These are phyloP conservation scores for Ilyonectria destructans DNA, from an alignment of 2,329 filamentous ascomycete genomes.

Conservation along the genomic window DNA sequence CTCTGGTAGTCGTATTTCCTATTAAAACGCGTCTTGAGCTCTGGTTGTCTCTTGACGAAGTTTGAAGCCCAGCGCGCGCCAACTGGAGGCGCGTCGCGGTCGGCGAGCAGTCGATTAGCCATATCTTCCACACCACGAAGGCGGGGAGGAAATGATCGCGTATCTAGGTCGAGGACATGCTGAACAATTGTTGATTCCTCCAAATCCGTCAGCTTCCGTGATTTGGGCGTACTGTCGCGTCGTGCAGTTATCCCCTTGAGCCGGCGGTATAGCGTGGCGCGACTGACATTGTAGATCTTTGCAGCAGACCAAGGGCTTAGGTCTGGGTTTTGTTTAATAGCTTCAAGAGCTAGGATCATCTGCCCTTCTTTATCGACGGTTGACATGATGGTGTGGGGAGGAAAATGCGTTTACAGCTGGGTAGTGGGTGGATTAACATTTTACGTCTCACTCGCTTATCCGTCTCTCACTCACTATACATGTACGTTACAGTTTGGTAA, in stretches of 20 bases:
- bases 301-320: not conserved
- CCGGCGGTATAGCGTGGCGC: not conserved
- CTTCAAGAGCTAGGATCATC: not conserved
- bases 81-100: too few relatives aligned
- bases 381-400: not conserved
- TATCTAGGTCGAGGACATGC: not conserved
- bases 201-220: not conserved
- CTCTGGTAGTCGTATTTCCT: too few relatives aligned
- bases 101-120: too few relatives aligned
- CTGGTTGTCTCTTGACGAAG: not conserved
- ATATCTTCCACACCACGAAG: too few relatives aligned
- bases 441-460: too few relatives aligned
- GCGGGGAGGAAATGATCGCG: too few relatives aligned
- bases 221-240: constrained; percentile 2
- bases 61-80: not conserved
- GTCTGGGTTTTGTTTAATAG: constrained; percentile 7
- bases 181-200: constrained; percentile 4
- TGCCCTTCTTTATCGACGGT: not conserved
- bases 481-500: too few relatives aligned
- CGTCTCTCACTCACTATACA: too few relatives aligned
- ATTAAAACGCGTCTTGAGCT: not conserved
- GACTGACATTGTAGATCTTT: not conserved
- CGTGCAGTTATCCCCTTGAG: not conserved
- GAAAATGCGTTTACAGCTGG: too few relatives aligned
- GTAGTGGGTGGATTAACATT: too few relatives aligned